phyloP scores from a whole-genome alignment of 495 filamentous ascomycete species.

The Pyrenula aspistea region DNA sequence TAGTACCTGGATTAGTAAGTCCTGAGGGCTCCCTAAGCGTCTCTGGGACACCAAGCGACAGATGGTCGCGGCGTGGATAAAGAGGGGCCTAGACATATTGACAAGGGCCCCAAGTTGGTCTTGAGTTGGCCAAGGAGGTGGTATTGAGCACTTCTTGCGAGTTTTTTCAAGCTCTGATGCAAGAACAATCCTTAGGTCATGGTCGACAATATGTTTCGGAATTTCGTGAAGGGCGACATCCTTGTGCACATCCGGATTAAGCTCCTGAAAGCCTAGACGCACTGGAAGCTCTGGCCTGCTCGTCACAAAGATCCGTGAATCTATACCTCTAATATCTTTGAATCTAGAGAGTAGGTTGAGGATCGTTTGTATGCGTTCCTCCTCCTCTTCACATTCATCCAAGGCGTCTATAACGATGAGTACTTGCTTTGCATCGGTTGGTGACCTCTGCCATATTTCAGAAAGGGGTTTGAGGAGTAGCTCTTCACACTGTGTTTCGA shows the following conservation, averaged over 20 bases:
- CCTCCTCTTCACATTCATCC: conserved; percentile 34
- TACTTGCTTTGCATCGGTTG: conserved; percentile 2
- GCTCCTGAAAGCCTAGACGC: conserved; percentile 16
- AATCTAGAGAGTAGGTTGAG: conserved; percentile 20
- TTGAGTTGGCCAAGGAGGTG: too few species aligned
- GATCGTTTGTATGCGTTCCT: conserved; percentile 23
- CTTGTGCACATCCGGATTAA: conserved; percentile 10
- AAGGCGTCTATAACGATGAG: conserved; percentile 40
- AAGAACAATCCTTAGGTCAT: conserved; percentile 19
- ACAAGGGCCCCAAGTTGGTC: conserved; percentile 1
- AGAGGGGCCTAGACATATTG: conserved; percentile 12
- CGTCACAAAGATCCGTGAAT: conserved; percentile 23
- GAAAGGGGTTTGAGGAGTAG: conserved; percentile 33
- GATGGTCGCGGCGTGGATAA: conserved; percentile 20
- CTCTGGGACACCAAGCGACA: conserved; percentile 14
- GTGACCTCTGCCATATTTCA: conserved; percentile 1
- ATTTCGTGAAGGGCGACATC: conserved; percentile 12
- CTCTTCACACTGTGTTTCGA: conserved; percentile 34
- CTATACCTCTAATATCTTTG: conserved; percentile 5
- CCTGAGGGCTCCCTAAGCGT: conserved; percentile 6
- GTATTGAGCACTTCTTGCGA: too few species aligned
- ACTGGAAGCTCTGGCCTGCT: conserved; percentile 35
- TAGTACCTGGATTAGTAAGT: conserved; percentile 11
- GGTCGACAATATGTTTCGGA: conserved; percentile 4
- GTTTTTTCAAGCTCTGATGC: conserved; percentile 14